A percentile compares a stretch with the other conserved stretches of the same genome.
phyloP scores from a whole-genome alignment of 257 asterid genomes.

The Solanum chiquidenum region DNA sequence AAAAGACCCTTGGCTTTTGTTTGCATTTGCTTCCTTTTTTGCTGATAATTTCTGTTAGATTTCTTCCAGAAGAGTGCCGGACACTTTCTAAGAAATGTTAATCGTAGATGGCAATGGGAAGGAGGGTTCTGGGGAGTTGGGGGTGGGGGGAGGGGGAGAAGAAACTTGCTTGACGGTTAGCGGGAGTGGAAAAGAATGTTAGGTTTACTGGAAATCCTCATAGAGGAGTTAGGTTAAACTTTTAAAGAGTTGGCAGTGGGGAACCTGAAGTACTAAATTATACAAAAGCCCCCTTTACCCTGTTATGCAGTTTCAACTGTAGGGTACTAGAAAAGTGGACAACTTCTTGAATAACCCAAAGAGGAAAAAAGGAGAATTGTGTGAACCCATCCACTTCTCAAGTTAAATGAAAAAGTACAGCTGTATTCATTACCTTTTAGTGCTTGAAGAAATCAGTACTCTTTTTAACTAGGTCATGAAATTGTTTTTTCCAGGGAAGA shows the following conservation, averaged over 20 bases:
- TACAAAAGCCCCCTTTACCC: background rate
- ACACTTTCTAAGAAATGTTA: background rate
- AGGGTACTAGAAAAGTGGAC: background rate
- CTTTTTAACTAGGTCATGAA: background rate
- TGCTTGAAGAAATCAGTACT: background rate
- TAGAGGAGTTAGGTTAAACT: background rate
- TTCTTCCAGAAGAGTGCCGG: background rate
- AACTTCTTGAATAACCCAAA: background rate
- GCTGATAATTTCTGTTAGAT: background rate
- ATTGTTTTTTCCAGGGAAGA: conserved; percentile 44
- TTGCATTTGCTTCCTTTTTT: background rate
- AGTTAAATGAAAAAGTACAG: background rate
- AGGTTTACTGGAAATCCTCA: background rate
- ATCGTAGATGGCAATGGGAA: background rate
- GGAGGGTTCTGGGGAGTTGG: background rate
- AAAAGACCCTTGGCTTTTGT: background rate
- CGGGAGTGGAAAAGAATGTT: background rate
- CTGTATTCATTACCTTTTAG: background rate
- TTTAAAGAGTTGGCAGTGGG: background rate
- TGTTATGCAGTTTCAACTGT: background rate
- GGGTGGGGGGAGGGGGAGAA: background rate
- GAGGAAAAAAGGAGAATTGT: background rate
- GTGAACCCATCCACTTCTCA: background rate
- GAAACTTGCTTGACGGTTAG: background rate
- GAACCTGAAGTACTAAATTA: background rate